These are phyloP conservation scores for Chaetomium cochliodes DNA, from an alignment of 495 filamentous ascomycete genomes.

Conservation along the genomic window DNA sequence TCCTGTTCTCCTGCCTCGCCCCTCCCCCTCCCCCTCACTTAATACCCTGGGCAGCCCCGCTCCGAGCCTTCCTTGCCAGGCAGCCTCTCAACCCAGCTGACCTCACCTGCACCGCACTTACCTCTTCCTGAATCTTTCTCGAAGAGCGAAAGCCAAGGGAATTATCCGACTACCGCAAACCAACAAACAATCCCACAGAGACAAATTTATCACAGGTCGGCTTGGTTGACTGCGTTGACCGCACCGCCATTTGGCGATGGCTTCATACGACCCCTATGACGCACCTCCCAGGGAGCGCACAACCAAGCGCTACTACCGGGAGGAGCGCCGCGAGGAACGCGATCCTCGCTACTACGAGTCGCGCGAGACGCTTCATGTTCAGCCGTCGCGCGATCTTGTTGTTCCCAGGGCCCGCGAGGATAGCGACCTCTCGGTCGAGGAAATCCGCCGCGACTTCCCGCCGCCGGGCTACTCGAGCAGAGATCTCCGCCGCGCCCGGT, in stretches of 20 bases:
- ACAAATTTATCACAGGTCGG: background rate
- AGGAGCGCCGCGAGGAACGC: slow-evolving; percentile 46
- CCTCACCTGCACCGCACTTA: slow-evolving; percentile 8
- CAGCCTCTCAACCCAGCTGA: background rate
- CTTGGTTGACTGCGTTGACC: slow-evolving; percentile 2
- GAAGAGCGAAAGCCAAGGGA: slow-evolving; percentile 1
- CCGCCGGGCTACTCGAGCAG: slow-evolving; percentile 55
- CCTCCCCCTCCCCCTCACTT: slow-evolving; percentile 1
- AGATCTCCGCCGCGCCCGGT: slow-evolving; percentile 53
- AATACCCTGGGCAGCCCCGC: slow-evolving; percentile 11
- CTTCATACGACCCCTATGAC: slow-evolving; percentile 51
- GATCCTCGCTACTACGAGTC: slow-evolving; percentile 51
- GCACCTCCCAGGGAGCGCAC: slow-evolving; percentile 42
- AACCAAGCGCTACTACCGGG: slow-evolving; percentile 46
- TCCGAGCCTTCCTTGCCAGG: slow-evolving; percentile 2
- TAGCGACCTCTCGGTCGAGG: slow-evolving; percentile 63
- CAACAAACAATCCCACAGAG: background rate
- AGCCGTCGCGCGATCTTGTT: slow-evolving; percentile 50
- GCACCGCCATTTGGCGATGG: slow-evolving; percentile 35
- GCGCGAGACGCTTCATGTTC: slow-evolving; percentile 47
- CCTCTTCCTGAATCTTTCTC: slow-evolving; percentile 8
- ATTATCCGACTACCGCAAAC: background rate
- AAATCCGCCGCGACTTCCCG: slow-evolving; percentile 66
- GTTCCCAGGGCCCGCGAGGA: slow-evolving; percentile 57
- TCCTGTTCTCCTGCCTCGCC: background rate